Evolutionary conservation across 306 rosid genomes (phyloP).

Genomic region (Trichosanthes cucumerina): DNA sequence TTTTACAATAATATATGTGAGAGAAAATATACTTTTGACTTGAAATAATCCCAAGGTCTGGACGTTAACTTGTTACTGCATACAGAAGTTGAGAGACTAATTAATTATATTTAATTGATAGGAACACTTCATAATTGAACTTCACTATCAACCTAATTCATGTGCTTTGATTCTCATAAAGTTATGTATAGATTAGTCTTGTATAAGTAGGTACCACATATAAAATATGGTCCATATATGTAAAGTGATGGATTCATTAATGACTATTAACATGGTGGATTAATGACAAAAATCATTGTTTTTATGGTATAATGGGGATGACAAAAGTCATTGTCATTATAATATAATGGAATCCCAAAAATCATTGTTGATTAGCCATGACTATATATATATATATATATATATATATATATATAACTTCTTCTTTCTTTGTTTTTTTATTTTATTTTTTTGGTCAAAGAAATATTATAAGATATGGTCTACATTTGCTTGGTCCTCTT

Average conservation of each 20-base stretch:
- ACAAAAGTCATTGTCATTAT: neutral
- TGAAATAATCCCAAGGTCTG: no score
- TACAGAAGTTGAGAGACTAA: neutral
- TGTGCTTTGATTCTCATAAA: neutral
- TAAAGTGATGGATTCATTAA: neutral
- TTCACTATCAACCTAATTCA: neutral
- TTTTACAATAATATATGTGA: no score
- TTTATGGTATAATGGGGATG: neutral
- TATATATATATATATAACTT: neutral
- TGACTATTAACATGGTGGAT: neutral
- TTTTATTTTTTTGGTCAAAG: no score
- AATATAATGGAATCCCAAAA: neutral
- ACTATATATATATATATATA: neutral
- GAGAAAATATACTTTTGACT: no score
- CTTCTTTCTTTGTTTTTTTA: no score
- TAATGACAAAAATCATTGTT: neutral
- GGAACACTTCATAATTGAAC: neutral
- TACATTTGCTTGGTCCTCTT: neutral
- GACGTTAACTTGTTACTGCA: no score
- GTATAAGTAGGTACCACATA: neutral
- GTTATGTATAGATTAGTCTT: neutral
- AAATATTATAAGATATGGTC: no score
- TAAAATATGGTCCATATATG: neutral
- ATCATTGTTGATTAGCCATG: neutral
- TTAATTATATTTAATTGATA: neutral